These are phyloP conservation scores for Arthrinium phaeospermum DNA, from an alignment of 2,329 filamentous ascomycete genomes.

Conservation along the genomic window DNA sequence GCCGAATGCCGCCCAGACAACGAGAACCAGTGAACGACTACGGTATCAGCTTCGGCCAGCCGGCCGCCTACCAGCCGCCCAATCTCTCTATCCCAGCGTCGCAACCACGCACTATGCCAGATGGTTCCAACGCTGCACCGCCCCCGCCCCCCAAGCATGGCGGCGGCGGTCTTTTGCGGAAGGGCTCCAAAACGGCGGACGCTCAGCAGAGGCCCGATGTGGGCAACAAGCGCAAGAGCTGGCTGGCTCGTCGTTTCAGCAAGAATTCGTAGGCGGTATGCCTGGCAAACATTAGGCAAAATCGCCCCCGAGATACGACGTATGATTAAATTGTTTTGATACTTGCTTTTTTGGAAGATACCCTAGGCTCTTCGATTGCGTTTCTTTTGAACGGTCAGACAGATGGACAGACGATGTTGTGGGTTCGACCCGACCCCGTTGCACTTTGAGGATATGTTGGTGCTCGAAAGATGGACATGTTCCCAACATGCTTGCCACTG, in stretches of 20 bases:
- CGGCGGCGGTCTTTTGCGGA: conserved; percentile 36
- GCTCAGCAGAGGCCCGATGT: conserved; percentile 38
- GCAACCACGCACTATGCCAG: conserved; percentile 29
- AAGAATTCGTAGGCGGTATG: conserved; percentile 49
- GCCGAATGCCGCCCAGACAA: conserved; percentile 63
- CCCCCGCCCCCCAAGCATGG: conserved; percentile 36
- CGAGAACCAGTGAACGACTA: conserved; percentile 66
- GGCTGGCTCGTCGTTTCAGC: conserved; percentile 85
- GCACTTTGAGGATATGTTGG: not conserved
- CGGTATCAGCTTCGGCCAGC: conserved; percentile 62
- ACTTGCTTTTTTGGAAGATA: conserved; percentile 9
- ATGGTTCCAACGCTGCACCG: conserved; percentile 1
- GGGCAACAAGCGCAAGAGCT: conserved; percentile 83
- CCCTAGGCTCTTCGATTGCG: conserved; percentile 17
- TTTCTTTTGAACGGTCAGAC: not conserved
- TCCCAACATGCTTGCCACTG: not conserved
- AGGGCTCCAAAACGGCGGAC: conserved; percentile 27
- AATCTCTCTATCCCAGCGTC: conserved; percentile 37
- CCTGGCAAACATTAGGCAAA: not conserved
- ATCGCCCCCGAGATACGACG: not conserved
- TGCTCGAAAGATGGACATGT: not conserved
- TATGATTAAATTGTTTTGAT: not conserved
- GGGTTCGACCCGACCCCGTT: not conserved
- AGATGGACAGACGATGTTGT: not conserved
- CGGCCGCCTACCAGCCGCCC: conserved; percentile 48